Evolutionary conservation across 257 asterid genomes (phyloP), one percentile per base, ranked within the genome.

Genomic region (Voacanga thouarsii): DNA sequence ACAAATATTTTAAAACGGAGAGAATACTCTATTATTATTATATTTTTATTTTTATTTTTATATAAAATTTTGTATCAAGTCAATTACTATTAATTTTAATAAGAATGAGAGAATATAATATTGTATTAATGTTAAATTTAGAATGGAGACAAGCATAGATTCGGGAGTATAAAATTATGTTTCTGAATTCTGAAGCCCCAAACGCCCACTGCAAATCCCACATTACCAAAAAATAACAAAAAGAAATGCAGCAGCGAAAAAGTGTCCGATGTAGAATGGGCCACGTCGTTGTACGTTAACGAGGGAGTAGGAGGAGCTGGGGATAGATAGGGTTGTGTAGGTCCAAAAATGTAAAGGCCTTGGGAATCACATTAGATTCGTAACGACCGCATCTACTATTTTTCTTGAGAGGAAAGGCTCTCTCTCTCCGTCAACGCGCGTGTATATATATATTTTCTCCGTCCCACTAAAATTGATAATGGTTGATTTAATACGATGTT

Each of bases 231-330:
- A 33, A 33, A 33, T 2, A 33, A 33, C 1, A 33, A 33, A 77
- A 72, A 37, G 59, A 21, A 63, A n/a, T 2, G 14, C 0, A 7
- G 24, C 14, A 66, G 49, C 8, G 16, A 70, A 37, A 78, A 85
- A 24, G 89, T 84, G 90, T 81, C 85, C 49, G 23, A 68, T 9
- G 43, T 12, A 1, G 3, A 2, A 37, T 18, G 9, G 4, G 63
- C 87, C 78, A 84, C 87, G 63, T 67, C 11, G 80, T 33, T 33
- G 37, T 33, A n/a, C n/a, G n/a, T n/a, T n/a, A n/a, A n/a, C n/a
- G n/a, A n/a, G n/a, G n/a, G n/a, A n/a, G n/a, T n/a, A n/a, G n/a
- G n/a, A n/a, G n/a, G n/a, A n/a, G n/a, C n/a, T n/a, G n/a, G n/a
- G n/a, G n/a, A n/a, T n/a, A n/a, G n/a, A n/a, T n/a, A n/a, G n/a